phyloP scores from a whole-genome alignment of 371 early-diverging fungal species.

The Amoeboaphelidium protococcarum region DNA sequence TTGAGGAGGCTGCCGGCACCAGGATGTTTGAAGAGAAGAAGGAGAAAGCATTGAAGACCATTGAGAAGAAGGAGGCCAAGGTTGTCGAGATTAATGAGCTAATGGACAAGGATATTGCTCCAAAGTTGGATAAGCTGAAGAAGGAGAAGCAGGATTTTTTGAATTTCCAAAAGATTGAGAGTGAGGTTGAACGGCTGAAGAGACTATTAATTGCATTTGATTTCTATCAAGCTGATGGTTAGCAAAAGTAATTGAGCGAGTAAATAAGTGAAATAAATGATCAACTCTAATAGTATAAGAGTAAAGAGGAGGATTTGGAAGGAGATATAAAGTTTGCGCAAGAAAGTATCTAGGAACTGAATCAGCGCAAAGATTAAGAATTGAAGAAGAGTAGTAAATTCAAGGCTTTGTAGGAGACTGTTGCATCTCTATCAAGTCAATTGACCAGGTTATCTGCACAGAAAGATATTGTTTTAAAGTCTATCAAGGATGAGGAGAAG shows the following conservation, averaged over 20 bases:
- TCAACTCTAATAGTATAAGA: conserved; percentile 14
- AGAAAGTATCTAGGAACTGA: conserved; percentile 2
- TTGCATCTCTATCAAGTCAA: conserved; percentile 43
- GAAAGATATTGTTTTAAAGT: conserved; percentile 34
- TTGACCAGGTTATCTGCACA: conserved; percentile 52
- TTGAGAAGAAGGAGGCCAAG: conserved; percentile 86
- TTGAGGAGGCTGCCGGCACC: conserved; percentile 97
- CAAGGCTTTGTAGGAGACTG: conserved; percentile 27
- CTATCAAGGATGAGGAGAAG: conserved; percentile 40
- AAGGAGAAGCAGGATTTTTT: conserved; percentile 64
- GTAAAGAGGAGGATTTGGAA: neutral
- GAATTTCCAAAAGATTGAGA: conserved; percentile 71
- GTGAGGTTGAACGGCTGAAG: conserved; percentile 52
- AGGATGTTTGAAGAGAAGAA: conserved; percentile 93
- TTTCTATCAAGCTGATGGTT: conserved; percentile 15
- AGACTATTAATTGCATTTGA: conserved; percentile 58
- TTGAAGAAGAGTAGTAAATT: conserved; percentile 29
- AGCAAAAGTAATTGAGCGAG: neutral
- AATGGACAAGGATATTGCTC: conserved; percentile 65
- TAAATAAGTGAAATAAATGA: conserved; percentile 12
- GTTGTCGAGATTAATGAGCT: conserved; percentile 63
- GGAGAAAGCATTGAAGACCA: conserved; percentile 71
- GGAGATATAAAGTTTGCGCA: neutral
- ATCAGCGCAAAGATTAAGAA: neutral
- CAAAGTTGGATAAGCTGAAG: conserved; percentile 70